Base-by-base conservation (phyloP, 2,329 filamentous ascomycete genomes). In the Trichoderma koningiopsis region DNA sequence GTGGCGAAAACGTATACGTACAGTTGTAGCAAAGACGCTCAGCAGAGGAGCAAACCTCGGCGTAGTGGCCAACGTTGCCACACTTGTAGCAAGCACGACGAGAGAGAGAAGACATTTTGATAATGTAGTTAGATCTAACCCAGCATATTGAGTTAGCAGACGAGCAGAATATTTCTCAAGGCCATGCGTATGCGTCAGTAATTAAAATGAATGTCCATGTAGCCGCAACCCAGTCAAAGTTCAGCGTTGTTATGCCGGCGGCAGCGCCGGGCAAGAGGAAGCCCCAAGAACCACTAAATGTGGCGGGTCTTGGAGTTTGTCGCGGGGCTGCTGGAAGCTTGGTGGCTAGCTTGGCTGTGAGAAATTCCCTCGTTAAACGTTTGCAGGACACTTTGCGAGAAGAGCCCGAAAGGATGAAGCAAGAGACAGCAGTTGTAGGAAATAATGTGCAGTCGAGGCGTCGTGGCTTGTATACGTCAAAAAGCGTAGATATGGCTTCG, bases 1-100 rank as follows among this genome's bases (percentile, higher is more conserved):
- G 22, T 16, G 35, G 14, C 11, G 2, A 10, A 37, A 37, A n/a
- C 27, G 16, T 64, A 11, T 27, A 83, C 91, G 81, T 86, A 94
- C 96, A 99, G 87, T 99, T 99, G 86, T 99, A 99, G 91, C 96
- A 99, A 78, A 99, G 92, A 79, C 96, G 93, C 88, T 99, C 95
- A 71, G 94, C 92, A 71, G 95, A 97, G 72, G 95, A 96, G 91
- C 96, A 99, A 75, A 97, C 94, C 88, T 98, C 94, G 79, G 85
- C 85, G 74, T 88, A 90, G 81, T 94, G 91, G 81, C 91, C 91
- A 81, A 94, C 91, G 77, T 94, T 93, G 84, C 92, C 92, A 83
- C 88, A 91, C 82, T 91, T 92, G 86, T 92, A 92, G 87, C 92
- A 94, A 76, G 91, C 91, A 83, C 92, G 91, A 82, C 92, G 91